Evolutionary conservation across 1,139 yeast species (phyloP), one percentile per base, ranked within the genome.

Genomic region (Yamadazyma taylorii): DNA sequence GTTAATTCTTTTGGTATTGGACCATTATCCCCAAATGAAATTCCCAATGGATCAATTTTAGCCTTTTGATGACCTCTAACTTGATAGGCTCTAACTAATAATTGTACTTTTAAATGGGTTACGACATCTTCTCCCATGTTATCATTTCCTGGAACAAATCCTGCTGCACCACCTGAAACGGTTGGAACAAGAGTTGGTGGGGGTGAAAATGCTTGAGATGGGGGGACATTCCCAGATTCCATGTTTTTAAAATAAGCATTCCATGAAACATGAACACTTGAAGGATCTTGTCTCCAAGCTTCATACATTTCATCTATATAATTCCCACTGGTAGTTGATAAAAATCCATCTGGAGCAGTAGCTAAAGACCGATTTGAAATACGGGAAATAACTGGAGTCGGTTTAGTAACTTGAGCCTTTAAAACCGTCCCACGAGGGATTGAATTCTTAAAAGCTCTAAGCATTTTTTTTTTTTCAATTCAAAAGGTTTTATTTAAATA

Each of bases 31-130:
- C 94, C 96, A 59, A 82, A 87, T 21, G 92, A 80, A 56, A 92
- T 85, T 26, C 86, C 94, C 58, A 92, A 73, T 13, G 99, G 99
- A 65, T 92, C 99, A 45, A 90, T 84, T 57, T 82, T 85, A 35
- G 98, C 97, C 70, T 87, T 88, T 63, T 83, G 86, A 64, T 92
- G 98, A 48, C 98, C 99, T 66, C 97, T 82, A 37, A 92, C 98
- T 71, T 92, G 98, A 69, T 90, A 94, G 31, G 98, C 98, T 64
- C 99, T 86, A 45, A 94, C 97, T 55, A 92, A 75, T 53, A 92
- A 79, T 75, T 92, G 99, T 17, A 89, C 95, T 66, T 92, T 94
- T 74, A 92, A 79, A 63, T 94, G 98, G 46, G 88, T 77, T 50
- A 87, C 77, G 38, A 92, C 89, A 51, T 84, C 89, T 55, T 79